Base-by-base conservation (phyloP, 352 stramenopile genomes). In the Globisporangium irregulare region DNA sequence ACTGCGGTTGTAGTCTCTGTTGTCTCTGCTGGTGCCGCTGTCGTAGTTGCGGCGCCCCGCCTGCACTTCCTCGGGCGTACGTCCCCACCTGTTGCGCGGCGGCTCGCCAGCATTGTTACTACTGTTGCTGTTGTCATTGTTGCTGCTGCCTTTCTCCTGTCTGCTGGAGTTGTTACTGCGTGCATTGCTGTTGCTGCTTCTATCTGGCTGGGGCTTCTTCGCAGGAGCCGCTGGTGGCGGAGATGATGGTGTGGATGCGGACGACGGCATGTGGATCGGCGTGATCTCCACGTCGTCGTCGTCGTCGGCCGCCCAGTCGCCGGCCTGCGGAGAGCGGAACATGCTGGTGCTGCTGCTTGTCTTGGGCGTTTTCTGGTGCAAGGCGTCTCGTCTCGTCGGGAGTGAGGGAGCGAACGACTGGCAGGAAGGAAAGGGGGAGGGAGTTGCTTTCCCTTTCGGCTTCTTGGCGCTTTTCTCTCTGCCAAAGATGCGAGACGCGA, bases 281-380 rank as follows among this genome's bases (percentile, higher is more conserved):
- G 46, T 66, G 57, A 69, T 82, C 29, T 90, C 84, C 32, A 90
- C 82, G 68, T 92, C 84, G 62, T 82, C 86, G 50, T 90, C 86
- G 54, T 93, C 84, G 66, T 93, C 86, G 61, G 81, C 86, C 59
- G 84, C 86, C 84, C 86, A 93, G 73, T 91, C 84, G 56, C 82
- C 80, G 8, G 81, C 64, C 67, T 93, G 71, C n/a, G 81, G 71
- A 34, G 80, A 76, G 71, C 86, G 84, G 68, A 93, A 91, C 86
- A 94, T 94, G 53, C 18, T 62, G 32, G 93, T 94, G 50, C 18
- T 62, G 32, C 20, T 41, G 25, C 14, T 59, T 14, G 25, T 25
- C 27, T 29, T 59, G 27, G 4, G 0, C 22, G 15, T 2, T n/a
- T 20, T 15, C 41, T 50, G 4, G 41, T 50, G 41, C 14, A 8